phyloP scores from a whole-genome alignment of 495 filamentous ascomycete genomes.

The Penicillium fimorum region DNA sequence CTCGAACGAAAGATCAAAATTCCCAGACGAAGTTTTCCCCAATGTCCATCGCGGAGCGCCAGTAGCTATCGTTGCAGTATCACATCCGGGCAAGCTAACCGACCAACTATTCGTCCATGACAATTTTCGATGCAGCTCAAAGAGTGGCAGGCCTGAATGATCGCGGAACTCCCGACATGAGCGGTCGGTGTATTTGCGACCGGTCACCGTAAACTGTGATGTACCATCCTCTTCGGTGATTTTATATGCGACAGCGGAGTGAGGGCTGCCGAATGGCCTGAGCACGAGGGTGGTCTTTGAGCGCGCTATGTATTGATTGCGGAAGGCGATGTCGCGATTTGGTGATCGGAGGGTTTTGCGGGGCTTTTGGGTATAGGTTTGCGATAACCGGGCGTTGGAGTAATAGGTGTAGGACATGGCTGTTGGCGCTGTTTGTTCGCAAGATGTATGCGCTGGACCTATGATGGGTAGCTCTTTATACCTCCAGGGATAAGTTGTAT shows the following conservation, averaged over 20 bases:
- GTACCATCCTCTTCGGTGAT: conserved; percentile 25
- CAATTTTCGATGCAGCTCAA: conserved; percentile 26
- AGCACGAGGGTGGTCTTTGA: conserved; percentile 25
- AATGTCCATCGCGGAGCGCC: conserved; percentile 15
- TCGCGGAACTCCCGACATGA: conserved; percentile 31
- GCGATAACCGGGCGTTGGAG: conserved; percentile 17
- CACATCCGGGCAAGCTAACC: conserved; percentile 27
- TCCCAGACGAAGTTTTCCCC: conserved; percentile 9
- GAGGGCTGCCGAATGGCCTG: conserved; percentile 18
- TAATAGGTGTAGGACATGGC: conserved; percentile 23
- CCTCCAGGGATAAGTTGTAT: not conserved
- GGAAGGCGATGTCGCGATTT: conserved; percentile 26
- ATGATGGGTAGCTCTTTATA: not conserved
- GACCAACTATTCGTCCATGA: conserved; percentile 19
- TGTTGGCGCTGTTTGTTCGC: not conserved
- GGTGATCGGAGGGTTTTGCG: conserved; percentile 21
- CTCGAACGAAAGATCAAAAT: conserved; percentile 28
- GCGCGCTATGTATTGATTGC: conserved; percentile 22
- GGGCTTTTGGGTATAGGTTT: conserved; percentile 7
- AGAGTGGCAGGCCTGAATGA: conserved; percentile 27
- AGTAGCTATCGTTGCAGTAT: conserved; percentile 15
- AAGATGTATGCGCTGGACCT: not conserved
- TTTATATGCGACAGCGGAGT: conserved; percentile 23
- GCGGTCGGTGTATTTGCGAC: conserved; percentile 23
- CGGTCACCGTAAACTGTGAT: conserved; percentile 22